These are phyloP conservation scores for Backusella australiensis DNA, from an alignment of 192 early-diverging fungal genomes.

Conservation along the genomic window DNA sequence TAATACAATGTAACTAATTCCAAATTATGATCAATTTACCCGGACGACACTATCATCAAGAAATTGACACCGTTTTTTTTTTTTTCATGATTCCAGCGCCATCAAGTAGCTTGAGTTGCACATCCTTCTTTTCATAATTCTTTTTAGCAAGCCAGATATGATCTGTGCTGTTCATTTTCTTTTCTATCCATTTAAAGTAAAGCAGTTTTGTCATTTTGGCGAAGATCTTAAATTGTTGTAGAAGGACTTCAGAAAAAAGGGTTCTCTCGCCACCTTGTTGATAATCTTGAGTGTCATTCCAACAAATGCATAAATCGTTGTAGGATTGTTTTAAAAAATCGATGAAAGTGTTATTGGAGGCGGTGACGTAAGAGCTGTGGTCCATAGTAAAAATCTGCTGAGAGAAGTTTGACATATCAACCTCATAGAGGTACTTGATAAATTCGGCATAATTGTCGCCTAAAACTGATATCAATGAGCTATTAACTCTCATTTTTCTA, in stretches of 20 bases:
- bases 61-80: background rate
- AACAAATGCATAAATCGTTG: background rate
- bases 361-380: no score
- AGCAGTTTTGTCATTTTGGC: background rate
- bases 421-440: no score
- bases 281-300: background rate
- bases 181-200: conserved; percentile 1
- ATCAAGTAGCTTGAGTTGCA: background rate
- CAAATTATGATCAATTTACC: background rate
- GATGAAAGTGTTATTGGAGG: no score
- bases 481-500: no score
- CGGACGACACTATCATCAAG: background rate
- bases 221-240: conserved; percentile 4
- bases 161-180: background rate
- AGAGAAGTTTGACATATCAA: no score
- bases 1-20: background rate
- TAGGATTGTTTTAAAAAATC: background rate
- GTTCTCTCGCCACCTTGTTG: background rate
- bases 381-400: no score
- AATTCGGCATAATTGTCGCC: no score
- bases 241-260: background rate
- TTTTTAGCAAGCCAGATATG: background rate
- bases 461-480: no score
- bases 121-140: background rate
- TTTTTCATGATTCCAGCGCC: background rate